These are phyloP conservation scores for Fremontodendron californicum DNA, from an alignment of 345 rosid genomes.

Conservation along the genomic window DNA sequence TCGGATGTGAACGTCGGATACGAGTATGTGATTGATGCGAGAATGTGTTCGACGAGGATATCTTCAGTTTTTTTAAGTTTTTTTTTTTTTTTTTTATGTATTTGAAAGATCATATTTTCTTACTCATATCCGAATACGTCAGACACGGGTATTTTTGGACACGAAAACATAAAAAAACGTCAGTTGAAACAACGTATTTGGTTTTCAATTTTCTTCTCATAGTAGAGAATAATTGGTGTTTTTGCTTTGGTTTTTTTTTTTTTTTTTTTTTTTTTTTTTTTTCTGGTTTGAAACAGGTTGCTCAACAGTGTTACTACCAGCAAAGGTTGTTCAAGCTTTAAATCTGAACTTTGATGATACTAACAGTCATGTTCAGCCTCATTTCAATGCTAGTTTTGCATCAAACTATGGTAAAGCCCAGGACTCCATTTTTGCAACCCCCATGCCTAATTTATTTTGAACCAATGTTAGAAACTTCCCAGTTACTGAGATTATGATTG, in stretches of 20 bases:
- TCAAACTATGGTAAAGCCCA: slow-evolving; percentile 30
- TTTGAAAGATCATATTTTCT: too few species aligned
- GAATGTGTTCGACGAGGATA: too few species aligned
- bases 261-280: too few species aligned
- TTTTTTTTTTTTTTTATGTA: too few species aligned
- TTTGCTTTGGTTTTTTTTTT: too few species aligned
- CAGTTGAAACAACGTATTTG: not conserved
- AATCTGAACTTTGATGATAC: slow-evolving; percentile 35
- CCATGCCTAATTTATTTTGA: fast-evolving
- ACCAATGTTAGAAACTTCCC: not conserved
- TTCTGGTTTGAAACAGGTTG: slow-evolving; percentile 17
- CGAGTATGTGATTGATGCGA: too few species aligned
- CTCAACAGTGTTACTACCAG: slow-evolving; percentile 39
- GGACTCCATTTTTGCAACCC: fast-evolving
- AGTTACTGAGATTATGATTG: not conserved
- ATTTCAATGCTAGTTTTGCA: slow-evolving; percentile 19
- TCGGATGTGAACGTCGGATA: too few species aligned
- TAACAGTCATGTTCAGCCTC: slow-evolving; percentile 25
- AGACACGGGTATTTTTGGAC: too few species aligned
- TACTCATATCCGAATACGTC: too few species aligned
- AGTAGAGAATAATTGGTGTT: not conserved
- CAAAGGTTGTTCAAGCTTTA: slow-evolving; percentile 54
- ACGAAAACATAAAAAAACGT: too few species aligned
- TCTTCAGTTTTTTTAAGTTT: too few species aligned
- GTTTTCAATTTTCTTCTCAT: not conserved